phyloP scores from a whole-genome alignment of 2,329 filamentous ascomycete genomes.

The Paracorniculantispora psalliotae region DNA sequence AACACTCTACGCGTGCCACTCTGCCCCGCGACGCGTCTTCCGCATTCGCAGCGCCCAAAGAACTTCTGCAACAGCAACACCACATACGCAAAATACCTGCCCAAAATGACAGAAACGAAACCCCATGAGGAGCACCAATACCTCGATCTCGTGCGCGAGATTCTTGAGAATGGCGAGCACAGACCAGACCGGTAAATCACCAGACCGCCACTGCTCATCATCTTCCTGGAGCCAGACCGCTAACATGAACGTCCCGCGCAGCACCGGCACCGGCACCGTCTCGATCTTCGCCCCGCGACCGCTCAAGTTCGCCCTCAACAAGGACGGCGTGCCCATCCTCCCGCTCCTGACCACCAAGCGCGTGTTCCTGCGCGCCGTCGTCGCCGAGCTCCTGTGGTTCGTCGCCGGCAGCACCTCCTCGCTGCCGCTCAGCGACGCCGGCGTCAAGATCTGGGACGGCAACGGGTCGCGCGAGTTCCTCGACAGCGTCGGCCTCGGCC shows the following conservation, averaged over 20 bases:
- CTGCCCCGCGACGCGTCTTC: conserved; percentile 12
- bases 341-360: conserved; percentile 96
- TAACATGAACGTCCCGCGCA: conserved; percentile 40
- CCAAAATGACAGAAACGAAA: conserved; percentile 10
- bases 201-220: neutral
- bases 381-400: conserved; percentile 96
- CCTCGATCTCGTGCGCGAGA: conserved; percentile 79
- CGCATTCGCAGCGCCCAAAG: neutral
- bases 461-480: conserved; percentile 90
- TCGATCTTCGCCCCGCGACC: conserved; percentile 84
- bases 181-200: conserved; percentile 71
- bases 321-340: conserved; percentile 59
- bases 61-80: neutral
- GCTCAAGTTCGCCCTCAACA: conserved; percentile 79
- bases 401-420: conserved; percentile 80
- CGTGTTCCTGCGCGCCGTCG: conserved; percentile 84
- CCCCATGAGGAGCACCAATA: conserved; percentile 90
- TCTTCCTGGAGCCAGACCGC: neutral
- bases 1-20: conserved; percentile 12
- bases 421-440: conserved; percentile 66
- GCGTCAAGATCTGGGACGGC: conserved; percentile 97
- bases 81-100: neutral
- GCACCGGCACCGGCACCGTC: conserved; percentile 88
- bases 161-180: conserved; percentile 77
- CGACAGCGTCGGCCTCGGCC: conserved; percentile 73